Conservation (phyloP, 2,329 filamentous ascomycete genomes). For the Aspergillus japonicus region DNA sequence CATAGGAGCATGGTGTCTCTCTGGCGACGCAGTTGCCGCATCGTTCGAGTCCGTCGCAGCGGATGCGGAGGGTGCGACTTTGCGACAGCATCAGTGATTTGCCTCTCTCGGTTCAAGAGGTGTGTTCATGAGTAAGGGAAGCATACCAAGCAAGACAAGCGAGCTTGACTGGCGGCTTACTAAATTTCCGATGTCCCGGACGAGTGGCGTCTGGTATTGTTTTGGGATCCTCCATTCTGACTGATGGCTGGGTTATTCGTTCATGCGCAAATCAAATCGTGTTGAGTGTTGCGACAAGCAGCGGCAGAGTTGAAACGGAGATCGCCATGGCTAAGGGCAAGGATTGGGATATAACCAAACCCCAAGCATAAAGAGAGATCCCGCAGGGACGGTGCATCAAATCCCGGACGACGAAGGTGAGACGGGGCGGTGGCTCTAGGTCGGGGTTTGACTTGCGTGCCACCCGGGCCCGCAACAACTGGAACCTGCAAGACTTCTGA, state of each 20-base stretch:
- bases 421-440: not conserved
- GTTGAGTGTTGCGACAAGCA: too few species aligned
- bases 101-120: too few species aligned
- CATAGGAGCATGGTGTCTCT: constrained; percentile 24
- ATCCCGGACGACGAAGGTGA: not conserved
- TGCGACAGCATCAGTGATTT: not conserved
- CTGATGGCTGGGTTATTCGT: not conserved
- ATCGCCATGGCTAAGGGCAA: not conserved
- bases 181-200: constrained; percentile 7
- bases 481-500: not conserved
- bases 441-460: not conserved
- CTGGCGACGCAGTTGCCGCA: constrained; percentile 39
- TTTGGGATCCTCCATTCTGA: not conserved
- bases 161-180: constrained; percentile 49
- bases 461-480: not conserved
- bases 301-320: too few species aligned
- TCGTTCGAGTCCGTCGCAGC: constrained; percentile 48
- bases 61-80: constrained; percentile 48
- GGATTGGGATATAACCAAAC: not conserved
- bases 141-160: constrained; percentile 53
- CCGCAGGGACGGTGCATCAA: not conserved
- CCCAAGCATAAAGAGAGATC: not conserved
- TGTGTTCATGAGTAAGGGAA: too few species aligned
- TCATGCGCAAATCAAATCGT: not conserved
- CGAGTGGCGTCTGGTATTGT: not conserved